Evolutionary conservation across 179 eudicot species (phyloP), one percentile per base, ranked within the genome.

Genomic region (Heliamphora pulchella): DNA sequence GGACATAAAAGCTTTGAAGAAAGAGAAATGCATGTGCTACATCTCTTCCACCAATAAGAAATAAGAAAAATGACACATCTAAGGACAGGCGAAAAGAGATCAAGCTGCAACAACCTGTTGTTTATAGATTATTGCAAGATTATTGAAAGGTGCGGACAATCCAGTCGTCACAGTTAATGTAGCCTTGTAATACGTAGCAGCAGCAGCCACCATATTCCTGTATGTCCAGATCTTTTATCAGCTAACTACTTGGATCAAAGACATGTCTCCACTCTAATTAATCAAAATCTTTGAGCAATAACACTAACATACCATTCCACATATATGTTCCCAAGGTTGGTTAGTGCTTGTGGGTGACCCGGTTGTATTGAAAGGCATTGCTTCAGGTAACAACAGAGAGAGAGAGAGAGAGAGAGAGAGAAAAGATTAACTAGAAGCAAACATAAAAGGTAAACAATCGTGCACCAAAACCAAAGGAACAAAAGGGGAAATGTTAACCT

Each of bases 301-400:
- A 20, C 3, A 8, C 15, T 17, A 6, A 63, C 82, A 73, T 89
- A 94, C 98, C 97, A 91, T 76, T 93, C 97, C 98, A 95, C 89
- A 79, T 95, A 95, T 65, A 93, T 91, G 84, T 93, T 95, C 58
- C 98, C 98, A 79, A 95, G 93, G 87, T 91, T 95, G 39, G 97
- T 93, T 4, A 95, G 88, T 48, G 98, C 96, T 80, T 93, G 98
- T 31, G 98, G 97, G 80, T 95, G 98, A 81, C 80, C 89, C 57
- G 98, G 93, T 79, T 91, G 97, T 55, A 95, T 81, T 62, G 97
- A 71, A 50, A 95, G 91, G 85, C 98, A 95, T 95, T 93, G 94
- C 98, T 95, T 83, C 81, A 87, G 10, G 80, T 6, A 73, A 54
- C 58, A 54, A 54, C 8, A 13, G 82, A 50, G 57, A 46, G 76